Base-by-base conservation (phyloP, 257 asterid species). In the Agastache rugosa region DNA sequence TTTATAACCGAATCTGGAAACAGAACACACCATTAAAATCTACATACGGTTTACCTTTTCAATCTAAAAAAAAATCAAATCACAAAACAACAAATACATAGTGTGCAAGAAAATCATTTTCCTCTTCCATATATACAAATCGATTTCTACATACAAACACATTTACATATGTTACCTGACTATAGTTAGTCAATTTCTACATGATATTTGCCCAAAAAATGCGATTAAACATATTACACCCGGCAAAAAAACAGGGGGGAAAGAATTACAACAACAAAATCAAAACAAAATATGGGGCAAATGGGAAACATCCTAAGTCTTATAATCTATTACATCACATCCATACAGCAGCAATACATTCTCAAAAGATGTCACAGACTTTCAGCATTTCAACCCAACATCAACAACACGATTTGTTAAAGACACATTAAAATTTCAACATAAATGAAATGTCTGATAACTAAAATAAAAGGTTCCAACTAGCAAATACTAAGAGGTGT, bases 321-420 rank as follows among this genome's bases (percentile, higher is more conserved):
- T 79, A 41, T n/a, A 83, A 84, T 70, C 86, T 88, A 86, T 72
- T 75, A 88, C 91, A 86, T 75, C 81, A 82, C 68, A 81, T 78
- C 74, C 79, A 79, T 77, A 80, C 68, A 79, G 67, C 42, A 81
- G 67, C 48, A 81, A 74, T 75, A 69, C 73, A 70, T 63, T 77
- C 81, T 55, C 72, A 76, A 77, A 80, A 31, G 82, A 12, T 58
- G 67, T 80, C 80, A 78, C 80, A 83, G 78, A 87, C 85, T 83
- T 83, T 72, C 83, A 84, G 75, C 76, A 82, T 19, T 73, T 77
- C 69, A 87, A 80, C 83, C 82, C 80, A 79, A 76, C 85, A 83
- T 70, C 86, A 85, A 82, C 79, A 85, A 76, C 74, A 77, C 65
- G 65, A 83, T 70, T 62, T 77, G 74, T 75, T 74, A 75, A 75